A percentile compares a stretch with the other conserved stretches of the same genome.
Conservation (phyloP, 306 rosid genomes). For the Carpinus viminea region DNA sequence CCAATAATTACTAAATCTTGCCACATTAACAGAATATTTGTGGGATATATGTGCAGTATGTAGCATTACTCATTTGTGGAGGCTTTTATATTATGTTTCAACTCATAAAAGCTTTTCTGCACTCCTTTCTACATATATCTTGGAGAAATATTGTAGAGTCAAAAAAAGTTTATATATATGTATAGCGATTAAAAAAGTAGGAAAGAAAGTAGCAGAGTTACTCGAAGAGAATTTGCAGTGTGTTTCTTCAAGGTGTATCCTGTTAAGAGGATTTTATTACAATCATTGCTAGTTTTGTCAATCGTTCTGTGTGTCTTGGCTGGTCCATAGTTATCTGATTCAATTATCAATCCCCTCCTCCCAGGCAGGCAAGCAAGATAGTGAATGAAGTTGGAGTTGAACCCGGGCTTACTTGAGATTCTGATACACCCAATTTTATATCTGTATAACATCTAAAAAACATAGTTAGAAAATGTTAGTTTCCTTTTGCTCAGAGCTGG, state of each 20-base stretch:
- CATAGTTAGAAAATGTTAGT: background rate
- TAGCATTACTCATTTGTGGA: background rate
- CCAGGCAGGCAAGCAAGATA: constrained; percentile 35
- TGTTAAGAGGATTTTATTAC: background rate
- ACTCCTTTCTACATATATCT: background rate
- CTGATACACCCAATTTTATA: constrained; percentile 21
- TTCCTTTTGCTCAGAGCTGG: background rate
- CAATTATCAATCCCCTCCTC: constrained; percentile 9
- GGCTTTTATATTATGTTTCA: background rate
- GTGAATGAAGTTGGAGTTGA: constrained; percentile 23
- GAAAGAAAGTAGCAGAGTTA: background rate
- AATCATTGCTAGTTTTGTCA: background rate
- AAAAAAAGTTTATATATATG: background rate
- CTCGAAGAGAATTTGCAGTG: background rate
- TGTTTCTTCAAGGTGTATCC: background rate
- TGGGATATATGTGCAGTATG: too few species aligned
- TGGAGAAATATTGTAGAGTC: background rate
- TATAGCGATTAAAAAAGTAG: too few species aligned
- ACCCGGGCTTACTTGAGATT: constrained; percentile 11
- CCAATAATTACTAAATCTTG: too few species aligned
- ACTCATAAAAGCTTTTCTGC: background rate
- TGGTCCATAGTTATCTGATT: background rate
- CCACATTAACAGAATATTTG: too few species aligned
- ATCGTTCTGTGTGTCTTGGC: background rate
- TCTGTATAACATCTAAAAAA: background rate